A percentile compares a stretch with the other conserved stretches of the same genome.
Conservation (phyloP, 768 basidiomycete genomes). For the Tephrocybe sp. region DNA sequence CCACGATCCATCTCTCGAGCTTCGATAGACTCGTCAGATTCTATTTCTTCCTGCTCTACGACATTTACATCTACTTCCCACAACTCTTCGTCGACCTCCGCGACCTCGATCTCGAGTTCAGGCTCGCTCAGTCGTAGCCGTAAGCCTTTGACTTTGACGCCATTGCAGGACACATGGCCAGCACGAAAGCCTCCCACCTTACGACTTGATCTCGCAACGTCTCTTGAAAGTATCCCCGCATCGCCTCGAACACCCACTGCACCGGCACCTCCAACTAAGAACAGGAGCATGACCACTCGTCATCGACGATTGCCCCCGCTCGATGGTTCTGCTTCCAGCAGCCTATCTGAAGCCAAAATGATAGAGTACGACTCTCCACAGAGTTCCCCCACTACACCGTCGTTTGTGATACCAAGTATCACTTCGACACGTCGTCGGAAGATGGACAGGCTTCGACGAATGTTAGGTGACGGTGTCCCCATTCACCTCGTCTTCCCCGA, state of each 20-base stretch:
- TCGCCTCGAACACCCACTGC: conserved; percentile 21
- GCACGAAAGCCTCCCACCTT: conserved; percentile 16
- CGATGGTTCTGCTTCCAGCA: neutral
- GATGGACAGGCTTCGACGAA: conserved; percentile 61
- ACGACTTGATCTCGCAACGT: conserved; percentile 19
- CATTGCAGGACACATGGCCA: conserved; percentile 12
- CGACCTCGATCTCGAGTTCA: conserved; percentile 4
- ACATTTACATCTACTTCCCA: conserved; percentile 3
- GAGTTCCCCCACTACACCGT: conserved; percentile 29
- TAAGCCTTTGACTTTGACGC: conserved; percentile 17
- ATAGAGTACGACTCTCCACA: conserved; percentile 14
- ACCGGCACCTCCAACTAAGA: neutral
- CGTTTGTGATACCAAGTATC: conserved; percentile 41
- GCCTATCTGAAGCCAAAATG: neutral
- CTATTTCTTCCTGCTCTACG: conserved; percentile 22
- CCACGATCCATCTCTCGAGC: conserved; percentile 11
- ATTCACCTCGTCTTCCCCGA: conserved; percentile 55
- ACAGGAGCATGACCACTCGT: conserved; percentile 14
- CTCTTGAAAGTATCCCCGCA: conserved; percentile 29
- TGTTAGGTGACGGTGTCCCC: conserved; percentile 63
- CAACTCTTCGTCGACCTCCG: neutral
- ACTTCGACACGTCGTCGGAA: conserved; percentile 51
- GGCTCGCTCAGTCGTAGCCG: conserved; percentile 17
- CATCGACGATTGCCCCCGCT: conserved; percentile 20
- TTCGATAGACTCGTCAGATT: conserved; percentile 15